These are phyloP conservation scores for Glomus cerebriforme DNA, from an alignment of 192 early-diverging fungal genomes.

Conservation along the genomic window DNA sequence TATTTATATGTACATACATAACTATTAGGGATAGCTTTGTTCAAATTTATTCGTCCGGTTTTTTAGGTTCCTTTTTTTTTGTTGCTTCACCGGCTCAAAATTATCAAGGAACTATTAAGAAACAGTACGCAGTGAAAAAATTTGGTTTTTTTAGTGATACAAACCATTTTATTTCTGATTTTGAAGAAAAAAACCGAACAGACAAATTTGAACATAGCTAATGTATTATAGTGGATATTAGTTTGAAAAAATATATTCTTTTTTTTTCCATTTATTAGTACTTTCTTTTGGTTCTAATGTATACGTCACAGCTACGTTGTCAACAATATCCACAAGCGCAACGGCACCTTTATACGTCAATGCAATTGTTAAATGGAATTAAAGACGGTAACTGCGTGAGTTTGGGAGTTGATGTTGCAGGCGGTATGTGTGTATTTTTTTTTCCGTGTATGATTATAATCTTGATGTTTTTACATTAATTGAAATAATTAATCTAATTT, in stretches of 20 bases:
- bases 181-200: not conserved
- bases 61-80: not conserved
- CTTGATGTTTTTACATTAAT: not conserved
- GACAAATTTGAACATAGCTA: not conserved
- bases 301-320: constrained; percentile 48
- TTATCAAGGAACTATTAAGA: not conserved
- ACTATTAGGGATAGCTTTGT: not conserved
- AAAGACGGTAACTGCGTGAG: constrained; percentile 24
- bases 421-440: constrained; percentile 12
- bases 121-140: not conserved
- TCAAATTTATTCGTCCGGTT: not conserved
- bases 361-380: constrained; percentile 9
- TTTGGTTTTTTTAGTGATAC: too few species aligned
- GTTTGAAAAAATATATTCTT: not conserved
- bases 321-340: constrained; percentile 43
- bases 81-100: not conserved
- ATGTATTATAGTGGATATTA: not conserved
- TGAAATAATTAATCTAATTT: not conserved
- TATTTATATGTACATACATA: not conserved
- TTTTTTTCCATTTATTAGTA: constrained; percentile 30
- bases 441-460: not conserved
- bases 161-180: too few species aligned
- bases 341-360: constrained; percentile 29
- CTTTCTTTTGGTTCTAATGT: constrained; percentile 46
- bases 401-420: constrained; percentile 38